Evolutionary conservation across 2,329 filamentous ascomycete genomes (phyloP).

Genomic region (Talaromyces sp.): DNA sequence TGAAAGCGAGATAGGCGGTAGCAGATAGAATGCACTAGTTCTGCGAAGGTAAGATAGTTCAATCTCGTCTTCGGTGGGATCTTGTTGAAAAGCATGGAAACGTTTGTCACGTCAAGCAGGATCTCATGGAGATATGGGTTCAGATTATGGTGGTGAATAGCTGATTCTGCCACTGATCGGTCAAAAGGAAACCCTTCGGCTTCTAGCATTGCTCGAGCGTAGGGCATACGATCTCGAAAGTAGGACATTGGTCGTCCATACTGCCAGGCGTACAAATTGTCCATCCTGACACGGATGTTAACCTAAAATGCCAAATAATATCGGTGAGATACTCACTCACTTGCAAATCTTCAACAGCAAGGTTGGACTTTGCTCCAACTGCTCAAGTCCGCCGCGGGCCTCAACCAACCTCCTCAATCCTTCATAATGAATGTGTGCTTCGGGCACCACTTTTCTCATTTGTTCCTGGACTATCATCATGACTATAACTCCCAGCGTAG

Average conservation of each 20-base stretch:
- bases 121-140: constrained; percentile 8
- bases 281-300: constrained; percentile 1
- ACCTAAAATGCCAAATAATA: not conserved
- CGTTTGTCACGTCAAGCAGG: constrained; percentile 7
- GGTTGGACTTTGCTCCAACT: constrained; percentile 7
- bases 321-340: not conserved
- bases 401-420: constrained; percentile 8
- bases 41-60: constrained; percentile 6
- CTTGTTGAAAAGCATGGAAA: constrained; percentile 8
- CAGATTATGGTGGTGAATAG: not conserved
- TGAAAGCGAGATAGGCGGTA: constrained; percentile 12
- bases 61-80: not conserved
- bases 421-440: constrained; percentile 14
- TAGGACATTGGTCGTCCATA: constrained; percentile 8
- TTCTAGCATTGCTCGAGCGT: constrained; percentile 2
- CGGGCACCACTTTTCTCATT: not conserved
- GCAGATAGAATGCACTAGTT: constrained; percentile 11
- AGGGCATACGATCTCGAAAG: constrained; percentile 11
- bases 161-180: not conserved
- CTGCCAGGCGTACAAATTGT: constrained; percentile 14
- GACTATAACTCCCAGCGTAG: constrained; percentile 11
- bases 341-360: constrained; percentile 16
- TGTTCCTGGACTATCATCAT: constrained; percentile 17
- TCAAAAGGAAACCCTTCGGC: constrained; percentile 4
- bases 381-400: constrained; percentile 3